Evolutionary conservation across 208 protist species (phyloP).

Genomic region (Crithidia fasciculata): DNA sequence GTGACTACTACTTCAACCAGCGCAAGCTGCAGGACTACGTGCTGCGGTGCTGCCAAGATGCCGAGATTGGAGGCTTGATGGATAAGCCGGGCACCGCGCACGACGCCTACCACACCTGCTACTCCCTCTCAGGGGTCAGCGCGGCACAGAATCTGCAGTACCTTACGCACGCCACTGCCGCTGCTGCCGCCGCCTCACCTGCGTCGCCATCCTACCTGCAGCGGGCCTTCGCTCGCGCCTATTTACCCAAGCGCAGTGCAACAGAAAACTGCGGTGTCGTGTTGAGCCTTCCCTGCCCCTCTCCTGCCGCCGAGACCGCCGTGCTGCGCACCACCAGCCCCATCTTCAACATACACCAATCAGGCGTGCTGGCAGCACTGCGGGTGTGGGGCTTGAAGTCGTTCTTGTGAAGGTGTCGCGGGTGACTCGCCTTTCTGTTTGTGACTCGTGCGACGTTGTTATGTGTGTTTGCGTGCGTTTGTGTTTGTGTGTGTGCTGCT

Average conservation of each 20-base stretch:
- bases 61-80: constrained; percentile 68
- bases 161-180: constrained; percentile 25
- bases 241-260: constrained; percentile 40
- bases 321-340: constrained; percentile 64
- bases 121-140: constrained; percentile 83
- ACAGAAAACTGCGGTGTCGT: constrained; percentile 53
- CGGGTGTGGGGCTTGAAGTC: constrained; percentile 47
- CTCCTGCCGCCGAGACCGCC: constrained; percentile 28
- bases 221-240: constrained; percentile 45
- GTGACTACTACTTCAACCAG: constrained; percentile 82
- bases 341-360: constrained; percentile 78
- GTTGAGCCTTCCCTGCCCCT: constrained; percentile 23
- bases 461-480: background rate
- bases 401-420: constrained; percentile 37
- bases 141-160: constrained; percentile 83
- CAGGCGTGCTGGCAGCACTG: constrained; percentile 52
- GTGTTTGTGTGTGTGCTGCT: background rate
- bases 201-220: constrained; percentile 33
- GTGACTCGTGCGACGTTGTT: background rate
- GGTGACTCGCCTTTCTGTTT: background rate
- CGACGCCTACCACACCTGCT: constrained; percentile 94
- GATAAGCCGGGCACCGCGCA: constrained; percentile 83
- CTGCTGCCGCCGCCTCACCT: background rate
- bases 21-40: constrained; percentile 81
- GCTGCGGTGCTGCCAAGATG: constrained; percentile 73